These are phyloP conservation scores for Agarophyton chilense DNA, from an alignment of 23 red algal species.

Conservation along the genomic window DNA sequence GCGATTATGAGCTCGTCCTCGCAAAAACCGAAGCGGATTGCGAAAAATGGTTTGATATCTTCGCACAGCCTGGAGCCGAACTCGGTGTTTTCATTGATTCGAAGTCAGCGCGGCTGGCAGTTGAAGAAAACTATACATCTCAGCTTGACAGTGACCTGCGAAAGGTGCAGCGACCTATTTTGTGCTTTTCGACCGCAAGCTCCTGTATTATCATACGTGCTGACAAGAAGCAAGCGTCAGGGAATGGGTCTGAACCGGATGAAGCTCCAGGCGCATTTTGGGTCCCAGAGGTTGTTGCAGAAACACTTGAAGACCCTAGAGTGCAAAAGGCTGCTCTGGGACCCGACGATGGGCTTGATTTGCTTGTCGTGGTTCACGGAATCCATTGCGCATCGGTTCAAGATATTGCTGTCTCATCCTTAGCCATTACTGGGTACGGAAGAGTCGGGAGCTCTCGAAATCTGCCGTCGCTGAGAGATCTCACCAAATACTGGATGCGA, in stretches of 20 bases:
- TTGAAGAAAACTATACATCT: not conserved
- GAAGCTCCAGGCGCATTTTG: not conserved
- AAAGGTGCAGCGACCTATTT: not conserved
- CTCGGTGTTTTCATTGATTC: slow-evolving; percentile 11
- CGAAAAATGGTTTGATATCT: not conserved
- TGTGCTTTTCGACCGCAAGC: slow-evolving; percentile 14
- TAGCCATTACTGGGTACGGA: slow-evolving; percentile 1
- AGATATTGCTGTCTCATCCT: not conserved
- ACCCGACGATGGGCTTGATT: slow-evolving; percentile 1
- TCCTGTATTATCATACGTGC: not conserved
- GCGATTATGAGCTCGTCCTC: slow-evolving; percentile 11
- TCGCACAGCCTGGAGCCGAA: not conserved
- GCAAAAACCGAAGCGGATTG: slow-evolving; percentile 3
- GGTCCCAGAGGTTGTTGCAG: not conserved
- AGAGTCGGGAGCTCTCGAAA: not conserved
- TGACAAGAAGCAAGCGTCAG: not conserved
- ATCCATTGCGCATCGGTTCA: not conserved
- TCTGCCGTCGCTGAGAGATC: not conserved
- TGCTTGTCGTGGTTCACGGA: not conserved
- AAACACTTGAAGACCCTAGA: not conserved
- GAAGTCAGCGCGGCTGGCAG: not conserved
- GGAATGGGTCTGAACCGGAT: not conserved
- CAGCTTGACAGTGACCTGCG: not conserved
- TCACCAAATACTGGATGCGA: slow-evolving; percentile 24
- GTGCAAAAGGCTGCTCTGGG: not conserved